Conservation (phyloP, 371 early-diverging fungal genomes). For the Parasitella parasitica region DNA sequence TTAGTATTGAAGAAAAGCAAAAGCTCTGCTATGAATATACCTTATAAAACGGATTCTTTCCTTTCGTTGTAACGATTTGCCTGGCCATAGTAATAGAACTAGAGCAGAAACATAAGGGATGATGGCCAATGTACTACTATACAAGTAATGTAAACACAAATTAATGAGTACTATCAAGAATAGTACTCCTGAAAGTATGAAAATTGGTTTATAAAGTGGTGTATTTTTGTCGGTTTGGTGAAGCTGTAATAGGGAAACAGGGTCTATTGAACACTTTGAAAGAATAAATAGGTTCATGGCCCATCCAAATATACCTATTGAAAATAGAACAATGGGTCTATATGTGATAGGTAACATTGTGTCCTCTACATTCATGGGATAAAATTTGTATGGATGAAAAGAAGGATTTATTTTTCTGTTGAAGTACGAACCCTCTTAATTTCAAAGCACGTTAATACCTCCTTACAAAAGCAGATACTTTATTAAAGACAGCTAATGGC, state of each 20-base stretch:
- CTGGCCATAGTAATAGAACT: conserved; percentile 53
- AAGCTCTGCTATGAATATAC: conserved; percentile 30
- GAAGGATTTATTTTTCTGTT: not conserved
- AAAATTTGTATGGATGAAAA: not conserved
- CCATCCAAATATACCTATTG: conserved; percentile 81
- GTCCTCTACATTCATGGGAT: conserved; percentile 21
- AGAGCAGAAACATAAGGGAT: conserved; percentile 56
- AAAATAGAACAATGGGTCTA: conserved; percentile 68
- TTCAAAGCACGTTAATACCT: too few species aligned
- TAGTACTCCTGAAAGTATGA: conserved; percentile 43
- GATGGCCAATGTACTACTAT: conserved; percentile 38
- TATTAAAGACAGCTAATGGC: too few species aligned
- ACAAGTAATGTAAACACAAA: conserved; percentile 19
- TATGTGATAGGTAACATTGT: conserved; percentile 57
- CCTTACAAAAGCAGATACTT: too few species aligned
- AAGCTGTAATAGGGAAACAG: conserved; percentile 52
- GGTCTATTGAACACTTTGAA: conserved; percentile 58
- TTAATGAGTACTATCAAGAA: conserved; percentile 33
- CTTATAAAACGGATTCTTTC: conserved; percentile 66
- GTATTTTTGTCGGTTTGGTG: conserved; percentile 41
- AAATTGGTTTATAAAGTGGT: conserved; percentile 39
- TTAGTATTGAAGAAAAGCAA: not conserved
- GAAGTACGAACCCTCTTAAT: not conserved
- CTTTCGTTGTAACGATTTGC: conserved; percentile 52
- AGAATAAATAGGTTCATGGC: conserved; percentile 71